Base-by-base conservation (phyloP, 257 asterid genomes). In the Fraxinus quadrangulata region DNA sequence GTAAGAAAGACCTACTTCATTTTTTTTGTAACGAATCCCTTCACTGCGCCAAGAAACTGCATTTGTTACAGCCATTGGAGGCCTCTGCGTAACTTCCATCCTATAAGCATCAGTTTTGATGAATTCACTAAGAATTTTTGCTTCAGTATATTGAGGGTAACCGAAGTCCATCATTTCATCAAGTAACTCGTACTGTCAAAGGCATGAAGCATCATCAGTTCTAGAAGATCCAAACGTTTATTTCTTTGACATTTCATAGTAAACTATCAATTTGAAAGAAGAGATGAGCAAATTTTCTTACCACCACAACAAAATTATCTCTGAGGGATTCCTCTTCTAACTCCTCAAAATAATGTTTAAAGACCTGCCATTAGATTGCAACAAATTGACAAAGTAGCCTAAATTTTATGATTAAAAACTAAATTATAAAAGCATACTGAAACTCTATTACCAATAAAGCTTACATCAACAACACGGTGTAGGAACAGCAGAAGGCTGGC, bases 231-330 rank as follows among this genome's bases (percentile, higher is more conserved):
- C 36, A 63, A 63, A 13, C 13, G 36, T 10, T 24, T 63, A 63
- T 11, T 26, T 31, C 69, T 26, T 26, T n/a, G 26, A 9, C 28
- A 63, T 63, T 63, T 63, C 34, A 63, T 3, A 3, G n/a, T 24
- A 24, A 63, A 26, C n/a, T 24, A 63, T 26, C 69, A 63, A 59
- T 63, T 26, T 63, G 24, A 63, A 70, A 12, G 42, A 37, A 40
- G 26, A 24, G 59, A 39, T 21, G 30, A 40, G 26, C 2, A 47
- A 40, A 65, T 28, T 56, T 69, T 17, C 75, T 39, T 76, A 83
- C 90, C 82, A 87, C 88, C 14, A 87, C 86, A 30, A 84, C 88
- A 61, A 86, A 86, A 77, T 86, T 86, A 73, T 86, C 90, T 75
- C 86, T 82, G 34, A 86, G 80, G 28, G 88, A 86, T 78, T 86